phyloP scores from a whole-genome alignment of 1,139 yeast genomes.

The Geotrichum aggregatum region DNA sequence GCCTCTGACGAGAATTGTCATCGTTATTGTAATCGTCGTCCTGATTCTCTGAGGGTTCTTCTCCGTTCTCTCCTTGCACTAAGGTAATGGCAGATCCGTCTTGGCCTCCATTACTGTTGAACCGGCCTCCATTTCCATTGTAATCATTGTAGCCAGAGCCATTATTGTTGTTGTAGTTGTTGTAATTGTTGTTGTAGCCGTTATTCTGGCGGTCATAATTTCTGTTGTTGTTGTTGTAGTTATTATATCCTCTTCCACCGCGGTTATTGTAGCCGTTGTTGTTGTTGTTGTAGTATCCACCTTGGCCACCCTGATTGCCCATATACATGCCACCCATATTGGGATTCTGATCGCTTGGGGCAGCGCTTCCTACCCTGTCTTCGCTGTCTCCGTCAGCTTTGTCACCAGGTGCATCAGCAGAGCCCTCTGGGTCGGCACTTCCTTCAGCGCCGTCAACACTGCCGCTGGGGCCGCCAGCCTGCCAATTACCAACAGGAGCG shows the following conservation, averaged over 20 bases:
- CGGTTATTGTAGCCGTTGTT: background rate
- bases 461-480: background rate
- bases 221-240: conserved; percentile 14
- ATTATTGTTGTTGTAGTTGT: conserved; percentile 20
- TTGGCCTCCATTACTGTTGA: conserved; percentile 11
- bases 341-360: background rate
- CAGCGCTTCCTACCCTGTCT: conserved; percentile 20
- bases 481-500: background rate
- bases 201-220: conserved; percentile 18
- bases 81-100: conserved; percentile 22
- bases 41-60: conserved; percentile 18
- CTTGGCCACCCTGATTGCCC: conserved; percentile 3
- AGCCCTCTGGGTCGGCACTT: conserved; percentile 24
- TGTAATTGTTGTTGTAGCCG: conserved; percentile 19
- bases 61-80: conserved; percentile 21
- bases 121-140: background rate
- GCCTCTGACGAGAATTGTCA: conserved; percentile 8
- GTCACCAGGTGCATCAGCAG: conserved; percentile 23
- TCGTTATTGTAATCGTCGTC: conserved; percentile 20
- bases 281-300: background rate
- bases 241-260: conserved; percentile 19
- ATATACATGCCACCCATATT: conserved; percentile 12
- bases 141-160: conserved; percentile 19
- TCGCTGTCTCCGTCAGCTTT: conserved; percentile 22
- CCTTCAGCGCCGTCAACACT: conserved; percentile 24